A percentile compares a stretch with the other conserved stretches of the same genome.
phyloP scores from a whole-genome alignment of 2,329 filamentous ascomycete genomes.

The Samsoniella hepiali region DNA sequence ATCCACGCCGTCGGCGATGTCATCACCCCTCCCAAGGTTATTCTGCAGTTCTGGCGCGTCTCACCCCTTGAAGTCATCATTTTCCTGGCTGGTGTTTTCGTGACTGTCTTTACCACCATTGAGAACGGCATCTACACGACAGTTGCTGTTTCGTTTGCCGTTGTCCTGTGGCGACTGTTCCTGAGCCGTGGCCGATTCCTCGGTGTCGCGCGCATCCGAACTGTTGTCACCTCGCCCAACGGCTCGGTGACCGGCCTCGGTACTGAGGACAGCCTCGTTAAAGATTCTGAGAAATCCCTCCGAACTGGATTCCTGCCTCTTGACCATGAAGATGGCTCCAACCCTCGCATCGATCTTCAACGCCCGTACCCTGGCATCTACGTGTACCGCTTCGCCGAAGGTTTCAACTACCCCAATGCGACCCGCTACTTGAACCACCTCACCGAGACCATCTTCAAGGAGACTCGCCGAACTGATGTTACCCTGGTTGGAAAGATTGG shows the following conservation, averaged over 20 bases:
- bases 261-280: constrained; percentile 42
- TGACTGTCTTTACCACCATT: constrained; percentile 83
- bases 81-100: constrained; percentile 88
- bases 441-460: constrained; percentile 46
- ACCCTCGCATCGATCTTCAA: constrained; percentile 75
- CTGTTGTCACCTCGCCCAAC: constrained; percentile 17
- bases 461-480: constrained; percentile 44
- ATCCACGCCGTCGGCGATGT: constrained; percentile 94
- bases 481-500: constrained; percentile 45
- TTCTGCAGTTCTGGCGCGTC: constrained; percentile 94
- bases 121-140: constrained; percentile 92
- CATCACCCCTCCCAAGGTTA: constrained; percentile 83
- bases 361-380: constrained; percentile 88
- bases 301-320: constrained; percentile 86
- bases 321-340: constrained; percentile 84
- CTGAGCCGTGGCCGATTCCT: constrained; percentile 82
- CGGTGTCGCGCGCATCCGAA: constrained; percentile 41
- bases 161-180: constrained; percentile 80
- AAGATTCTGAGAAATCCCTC: constrained; percentile 40
- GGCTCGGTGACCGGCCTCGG: constrained; percentile 17
- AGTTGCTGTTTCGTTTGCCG: constrained; percentile 68
- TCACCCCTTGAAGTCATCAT: constrained; percentile 87
- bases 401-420: constrained; percentile 95
- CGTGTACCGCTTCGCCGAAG: constrained; percentile 91
- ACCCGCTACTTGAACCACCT: constrained; percentile 83